Evolutionary conservation across 495 filamentous ascomycete species (phyloP), one percentile per base, ranked within the genome.

Genomic region (Penicillium coprophilum): DNA sequence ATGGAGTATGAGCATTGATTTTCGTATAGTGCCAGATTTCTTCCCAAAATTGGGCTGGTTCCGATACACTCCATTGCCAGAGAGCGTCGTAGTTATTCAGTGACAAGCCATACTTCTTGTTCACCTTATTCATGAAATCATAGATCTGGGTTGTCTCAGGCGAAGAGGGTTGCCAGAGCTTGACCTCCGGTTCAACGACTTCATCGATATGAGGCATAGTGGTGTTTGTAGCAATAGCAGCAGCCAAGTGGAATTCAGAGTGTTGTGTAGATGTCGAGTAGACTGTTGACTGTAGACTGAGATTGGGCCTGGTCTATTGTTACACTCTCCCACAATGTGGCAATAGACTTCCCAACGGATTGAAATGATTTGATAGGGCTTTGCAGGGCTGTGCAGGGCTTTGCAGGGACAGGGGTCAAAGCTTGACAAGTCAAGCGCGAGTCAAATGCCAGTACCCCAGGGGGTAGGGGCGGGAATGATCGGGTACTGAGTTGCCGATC

Each of bases 1-100:
- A 91, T 4, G 76, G 71, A 59, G 72, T 70, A n/a, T 88, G 87
- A 15, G 88, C 82, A 51, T 78, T 83, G 60, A 97, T 81, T 34
- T 85, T 83, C 6, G 85, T 87, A 67, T 87, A 94, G 41, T 87
- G 73, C 91, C 91, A 97, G 8, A 92, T 81, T 59, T 94, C 85
- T 19, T 78, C 85, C 94, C 94, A 98, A 64, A 96, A 94, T 7
- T 80, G 69, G 11, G 83, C 79, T 21, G 90, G 78, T 62, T 95
- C 81, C 17, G 86, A 79, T 49, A 92, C 82, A 52, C 90, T 95
- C 94, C 94, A 98, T 61, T 80, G 75, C 75, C 91, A 88, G 12
- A 97, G 80, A 11, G 82, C 78, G 20, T 85, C 70, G 62, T 96
- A 93, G 62, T 78, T 81, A 17, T 75, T 62, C 53, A 95, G 77